phyloP scores from a whole-genome alignment of 208 protist genomes.

The Crithidia brevicula region DNA sequence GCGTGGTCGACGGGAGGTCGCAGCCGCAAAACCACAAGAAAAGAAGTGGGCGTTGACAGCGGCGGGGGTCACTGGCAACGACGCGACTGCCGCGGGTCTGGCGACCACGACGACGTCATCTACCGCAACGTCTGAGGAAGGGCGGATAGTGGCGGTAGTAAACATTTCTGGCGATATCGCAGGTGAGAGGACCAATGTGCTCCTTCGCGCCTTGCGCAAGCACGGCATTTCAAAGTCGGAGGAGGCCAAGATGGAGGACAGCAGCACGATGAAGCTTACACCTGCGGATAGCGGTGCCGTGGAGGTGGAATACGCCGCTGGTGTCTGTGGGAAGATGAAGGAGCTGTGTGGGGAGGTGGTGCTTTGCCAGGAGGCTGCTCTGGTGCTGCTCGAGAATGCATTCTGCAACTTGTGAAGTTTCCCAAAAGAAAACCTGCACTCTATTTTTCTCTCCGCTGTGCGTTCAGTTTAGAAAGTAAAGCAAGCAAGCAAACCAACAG shows the following conservation, averaged over 20 bases:
- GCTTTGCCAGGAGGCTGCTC: conserved; percentile 24
- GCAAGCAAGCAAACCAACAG: too few species aligned
- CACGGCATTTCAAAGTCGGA: conserved; percentile 10
- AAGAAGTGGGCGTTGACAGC: too few species aligned
- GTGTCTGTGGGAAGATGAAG: conserved; percentile 3
- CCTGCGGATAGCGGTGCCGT: conserved; percentile 4
- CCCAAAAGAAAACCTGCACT: neutral
- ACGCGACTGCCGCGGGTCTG: too few species aligned
- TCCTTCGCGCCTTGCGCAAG: conserved; percentile 15
- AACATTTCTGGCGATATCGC: conserved; percentile 26
- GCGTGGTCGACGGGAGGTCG: neutral
- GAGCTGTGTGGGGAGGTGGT: conserved; percentile 20
- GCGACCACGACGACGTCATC: too few species aligned
- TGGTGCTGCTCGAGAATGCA: conserved; percentile 21
- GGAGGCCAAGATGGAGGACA: neutral
- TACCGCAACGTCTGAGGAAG: too few species aligned
- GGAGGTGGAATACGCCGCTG: conserved; percentile 17
- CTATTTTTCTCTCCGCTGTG: neutral
- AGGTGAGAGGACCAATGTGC: neutral
- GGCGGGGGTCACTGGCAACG: too few species aligned
- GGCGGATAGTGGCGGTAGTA: conserved; percentile 17
- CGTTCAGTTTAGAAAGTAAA: too few species aligned
- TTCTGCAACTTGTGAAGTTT: neutral
- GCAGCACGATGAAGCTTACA: neutral
- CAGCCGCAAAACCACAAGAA: too few species aligned